Percentiles rank a stretch among this genome's conserved stretches.
phyloP scores from a whole-genome alignment of 768 basidiomycete genomes.

The Suillus subluteus region DNA sequence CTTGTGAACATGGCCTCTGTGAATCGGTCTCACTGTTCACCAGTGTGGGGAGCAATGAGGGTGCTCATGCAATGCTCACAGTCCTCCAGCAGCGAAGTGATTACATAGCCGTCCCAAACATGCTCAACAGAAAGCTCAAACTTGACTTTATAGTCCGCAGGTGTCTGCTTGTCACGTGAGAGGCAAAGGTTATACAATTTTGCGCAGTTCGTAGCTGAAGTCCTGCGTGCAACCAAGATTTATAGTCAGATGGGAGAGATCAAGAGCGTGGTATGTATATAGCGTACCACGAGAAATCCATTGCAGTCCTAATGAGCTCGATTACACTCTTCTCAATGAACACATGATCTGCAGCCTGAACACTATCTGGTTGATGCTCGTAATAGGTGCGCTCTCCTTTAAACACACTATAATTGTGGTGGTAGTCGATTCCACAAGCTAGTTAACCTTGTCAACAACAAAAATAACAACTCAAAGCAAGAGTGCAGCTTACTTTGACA shows the following conservation, averaged over 20 bases:
- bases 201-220: too few species aligned
- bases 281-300: background rate
- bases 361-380: constrained; percentile 19
- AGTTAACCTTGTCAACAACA: background rate
- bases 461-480: background rate
- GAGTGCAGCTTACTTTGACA: background rate
- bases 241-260: background rate
- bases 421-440: constrained; percentile 28
- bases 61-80: too few species aligned
- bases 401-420: constrained; percentile 22
- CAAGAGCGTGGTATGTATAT: background rate
- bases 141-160: too few species aligned
- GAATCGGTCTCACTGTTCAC: too few species aligned
- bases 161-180: too few species aligned
- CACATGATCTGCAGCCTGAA: constrained; percentile 33
- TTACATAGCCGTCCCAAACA: too few species aligned
- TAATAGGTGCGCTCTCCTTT: constrained; percentile 25
- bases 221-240: too few species aligned
- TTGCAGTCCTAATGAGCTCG: constrained; percentile 17
- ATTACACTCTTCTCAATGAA: constrained; percentile 26
- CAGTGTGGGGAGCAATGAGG: too few species aligned
- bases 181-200: too few species aligned
- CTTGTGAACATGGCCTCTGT: too few species aligned
- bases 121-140: too few species aligned
- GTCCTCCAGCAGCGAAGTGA: too few species aligned